Conservation (phyloP, 176 grass and related monocot species). For the Canna indica region DNA sequence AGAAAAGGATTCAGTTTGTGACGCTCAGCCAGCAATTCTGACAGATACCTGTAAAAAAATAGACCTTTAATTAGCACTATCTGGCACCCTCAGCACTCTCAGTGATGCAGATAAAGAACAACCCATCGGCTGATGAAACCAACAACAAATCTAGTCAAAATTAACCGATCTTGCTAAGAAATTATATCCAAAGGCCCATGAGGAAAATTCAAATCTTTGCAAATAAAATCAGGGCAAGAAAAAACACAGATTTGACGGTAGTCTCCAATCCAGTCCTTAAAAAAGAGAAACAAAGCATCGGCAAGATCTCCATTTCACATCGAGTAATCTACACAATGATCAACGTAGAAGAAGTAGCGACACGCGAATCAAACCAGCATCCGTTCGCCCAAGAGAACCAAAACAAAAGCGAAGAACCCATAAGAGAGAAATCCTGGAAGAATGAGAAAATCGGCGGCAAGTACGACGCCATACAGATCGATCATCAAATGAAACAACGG, state of each 20-base stretch:
- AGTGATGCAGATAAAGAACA: not conserved
- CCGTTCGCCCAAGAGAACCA: conserved; percentile 7
- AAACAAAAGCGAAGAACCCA: not conserved
- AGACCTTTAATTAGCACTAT: not conserved
- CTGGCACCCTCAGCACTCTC: not conserved
- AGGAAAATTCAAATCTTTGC: no score
- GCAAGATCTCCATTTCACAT: not conserved
- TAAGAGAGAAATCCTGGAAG: no score
- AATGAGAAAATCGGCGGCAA: no score
- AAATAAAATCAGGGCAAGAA: no score
- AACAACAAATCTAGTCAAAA: not conserved
- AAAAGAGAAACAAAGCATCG: not conserved
- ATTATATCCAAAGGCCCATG: no score
- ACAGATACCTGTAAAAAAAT: conserved; percentile 63
- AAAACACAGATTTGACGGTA: not conserved
- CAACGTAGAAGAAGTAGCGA: not conserved
- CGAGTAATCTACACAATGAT: not conserved
- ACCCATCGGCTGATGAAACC: not conserved
- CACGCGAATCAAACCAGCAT: conserved; percentile 5
- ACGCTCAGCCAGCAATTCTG: conserved; percentile 73
- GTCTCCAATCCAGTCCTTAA: not conserved
- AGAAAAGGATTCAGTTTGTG: conserved; percentile 82
- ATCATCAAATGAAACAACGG: not conserved
- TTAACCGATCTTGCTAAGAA: no score
- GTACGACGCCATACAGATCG: no score